Conservation (phyloP, 257 asterid species). For the Solanum paucissectum region DNA sequence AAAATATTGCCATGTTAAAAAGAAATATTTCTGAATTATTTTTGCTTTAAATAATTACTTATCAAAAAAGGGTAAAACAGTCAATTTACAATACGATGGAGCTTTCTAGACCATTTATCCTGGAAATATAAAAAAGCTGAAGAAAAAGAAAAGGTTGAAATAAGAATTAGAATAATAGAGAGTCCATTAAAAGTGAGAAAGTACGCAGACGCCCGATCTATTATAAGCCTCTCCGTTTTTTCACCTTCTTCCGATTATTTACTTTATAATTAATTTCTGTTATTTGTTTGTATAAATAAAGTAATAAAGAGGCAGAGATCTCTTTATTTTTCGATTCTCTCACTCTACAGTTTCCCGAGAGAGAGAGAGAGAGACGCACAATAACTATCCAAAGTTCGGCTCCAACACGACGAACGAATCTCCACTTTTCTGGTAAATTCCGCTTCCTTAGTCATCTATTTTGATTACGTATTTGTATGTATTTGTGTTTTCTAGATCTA, state of each 20-base stretch:
- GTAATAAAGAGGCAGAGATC: background rate
- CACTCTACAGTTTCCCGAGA: background rate
- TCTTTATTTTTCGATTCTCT: background rate
- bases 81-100: background rate
- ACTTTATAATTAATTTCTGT: background rate
- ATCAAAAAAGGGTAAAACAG: background rate
- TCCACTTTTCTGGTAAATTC: background rate
- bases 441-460: background rate
- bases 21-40: background rate
- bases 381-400: background rate
- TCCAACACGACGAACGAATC: background rate
- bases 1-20: background rate
- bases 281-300: background rate
- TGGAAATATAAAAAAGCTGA: background rate
- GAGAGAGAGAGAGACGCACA: background rate
- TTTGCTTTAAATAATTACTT: background rate
- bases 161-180: background rate
- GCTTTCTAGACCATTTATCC: background rate
- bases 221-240: background rate
- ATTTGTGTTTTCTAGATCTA: background rate
- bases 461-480: background rate
- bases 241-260: background rate
- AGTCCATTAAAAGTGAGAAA: background rate
- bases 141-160: background rate
- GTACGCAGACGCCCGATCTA: slow-evolving; percentile 3